Conservation (phyloP, 768 basidiomycete species). For the Suillus sp. region DNA sequence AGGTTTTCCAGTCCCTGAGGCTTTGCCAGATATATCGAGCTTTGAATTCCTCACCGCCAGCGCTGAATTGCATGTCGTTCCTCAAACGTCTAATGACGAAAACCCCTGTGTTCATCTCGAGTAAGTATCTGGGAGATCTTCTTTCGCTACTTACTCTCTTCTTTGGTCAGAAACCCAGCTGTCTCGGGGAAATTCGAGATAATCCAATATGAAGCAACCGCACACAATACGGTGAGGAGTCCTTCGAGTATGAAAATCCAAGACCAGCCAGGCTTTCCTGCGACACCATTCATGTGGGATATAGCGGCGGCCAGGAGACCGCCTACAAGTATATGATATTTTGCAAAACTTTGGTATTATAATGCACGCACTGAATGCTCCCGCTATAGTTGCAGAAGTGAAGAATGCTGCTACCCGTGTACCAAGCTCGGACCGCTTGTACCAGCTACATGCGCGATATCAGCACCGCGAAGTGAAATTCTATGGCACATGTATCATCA, state of each 20-base stretch:
- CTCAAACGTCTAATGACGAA: conserved; percentile 67
- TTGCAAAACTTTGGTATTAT: neutral
- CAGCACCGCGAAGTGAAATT: conserved; percentile 1
- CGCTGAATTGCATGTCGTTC: conserved; percentile 65
- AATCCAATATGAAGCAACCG: conserved; percentile 66
- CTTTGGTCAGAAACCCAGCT: conserved; percentile 66
- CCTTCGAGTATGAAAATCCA: conserved; percentile 82
- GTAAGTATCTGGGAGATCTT: neutral
- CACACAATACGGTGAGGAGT: conserved; percentile 61
- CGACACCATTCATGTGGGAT: conserved; percentile 69
- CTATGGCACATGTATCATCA: neutral
- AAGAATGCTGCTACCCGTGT: conserved; percentile 76
- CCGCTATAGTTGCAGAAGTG: conserved; percentile 76
- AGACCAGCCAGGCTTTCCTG: conserved; percentile 63
- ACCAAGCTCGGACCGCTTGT: conserved; percentile 75
- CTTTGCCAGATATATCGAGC: conserved; percentile 60
- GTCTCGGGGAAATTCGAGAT: conserved; percentile 80
- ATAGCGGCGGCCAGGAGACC: conserved; percentile 69
- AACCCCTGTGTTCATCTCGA: conserved; percentile 41
- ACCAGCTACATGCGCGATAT: conserved; percentile 55
- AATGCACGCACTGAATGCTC: conserved; percentile 64
- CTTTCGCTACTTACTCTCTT: conserved; percentile 49
- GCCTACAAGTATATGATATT: conserved; percentile 38
- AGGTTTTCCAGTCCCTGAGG: conserved; percentile 73
- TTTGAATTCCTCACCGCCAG: conserved; percentile 58